Conservation (phyloP, 108 stramenopile genomes). For the Skeletonema marinoi region DNA sequence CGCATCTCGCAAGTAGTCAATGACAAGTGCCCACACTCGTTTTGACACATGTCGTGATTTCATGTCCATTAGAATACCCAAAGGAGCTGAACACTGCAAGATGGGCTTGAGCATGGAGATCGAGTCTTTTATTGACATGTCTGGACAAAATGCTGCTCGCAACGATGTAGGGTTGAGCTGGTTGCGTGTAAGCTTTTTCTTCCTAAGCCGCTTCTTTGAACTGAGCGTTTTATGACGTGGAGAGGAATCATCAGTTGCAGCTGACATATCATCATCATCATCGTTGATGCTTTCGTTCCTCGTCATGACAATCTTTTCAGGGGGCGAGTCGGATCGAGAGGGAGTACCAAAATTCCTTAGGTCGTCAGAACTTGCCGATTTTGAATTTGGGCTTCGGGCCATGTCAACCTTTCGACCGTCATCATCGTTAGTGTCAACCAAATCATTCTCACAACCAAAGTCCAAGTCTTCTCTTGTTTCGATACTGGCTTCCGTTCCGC, state of each 20-base stretch:
- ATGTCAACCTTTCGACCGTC: neutral
- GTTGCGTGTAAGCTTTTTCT: neutral
- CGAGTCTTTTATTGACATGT: conserved; percentile 62
- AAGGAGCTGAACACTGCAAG: conserved; percentile 55
- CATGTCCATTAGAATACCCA: conserved; percentile 79
- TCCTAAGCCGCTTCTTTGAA: conserved; percentile 8
- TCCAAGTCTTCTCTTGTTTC: conserved; percentile 23
- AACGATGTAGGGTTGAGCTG: conserved; percentile 31
- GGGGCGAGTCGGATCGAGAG: conserved; percentile 14
- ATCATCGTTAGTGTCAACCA: neutral
- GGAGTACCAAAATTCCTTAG: neutral
- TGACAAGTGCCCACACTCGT: conserved; percentile 68
- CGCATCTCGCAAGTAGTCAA: conserved; percentile 62
- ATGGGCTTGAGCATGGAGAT: conserved; percentile 58
- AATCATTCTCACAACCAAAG: conserved; percentile 9
- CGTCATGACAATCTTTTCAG: conserved; percentile 44
- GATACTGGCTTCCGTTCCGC: conserved; percentile 37
- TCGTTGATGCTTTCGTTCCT: conserved; percentile 15
- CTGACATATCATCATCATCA: conserved; percentile 27
- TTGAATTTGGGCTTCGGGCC: conserved; percentile 7
- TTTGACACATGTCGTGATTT: conserved; percentile 86
- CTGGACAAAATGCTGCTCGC: conserved; percentile 42
- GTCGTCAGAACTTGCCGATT: conserved; percentile 9
- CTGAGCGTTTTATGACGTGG: neutral
- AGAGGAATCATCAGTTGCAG: conserved; percentile 22